These are phyloP conservation scores for Volvox africanus DNA, from an alignment of 139 green algal species.

Conservation along the genomic window DNA sequence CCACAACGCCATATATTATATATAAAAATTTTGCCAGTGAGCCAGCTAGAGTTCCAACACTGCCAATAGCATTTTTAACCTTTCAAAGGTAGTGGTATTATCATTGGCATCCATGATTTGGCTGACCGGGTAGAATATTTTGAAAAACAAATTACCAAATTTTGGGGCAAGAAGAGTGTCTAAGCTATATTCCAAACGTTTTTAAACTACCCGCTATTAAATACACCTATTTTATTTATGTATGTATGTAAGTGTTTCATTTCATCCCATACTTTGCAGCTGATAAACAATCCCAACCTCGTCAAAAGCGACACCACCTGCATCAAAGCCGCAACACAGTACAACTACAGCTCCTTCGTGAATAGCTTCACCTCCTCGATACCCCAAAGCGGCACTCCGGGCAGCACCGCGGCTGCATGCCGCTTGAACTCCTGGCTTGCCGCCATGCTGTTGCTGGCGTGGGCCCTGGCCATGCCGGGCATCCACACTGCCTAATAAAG, in stretches of 20 bases:
- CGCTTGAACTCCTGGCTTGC: neutral
- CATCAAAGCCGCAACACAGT: neutral
- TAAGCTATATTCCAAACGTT: too few relatives aligned
- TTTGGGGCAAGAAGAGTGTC: too few relatives aligned
- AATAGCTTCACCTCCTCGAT: neutral
- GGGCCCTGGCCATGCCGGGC: neutral
- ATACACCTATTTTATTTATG: too few relatives aligned
- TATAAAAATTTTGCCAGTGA: too few relatives aligned
- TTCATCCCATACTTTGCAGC: neutral
- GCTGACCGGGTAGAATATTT: too few relatives aligned
- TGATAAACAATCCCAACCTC: neutral
- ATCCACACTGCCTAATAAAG: neutral
- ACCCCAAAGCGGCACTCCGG: neutral
- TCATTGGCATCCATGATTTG: too few relatives aligned
- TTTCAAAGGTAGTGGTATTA: too few relatives aligned
- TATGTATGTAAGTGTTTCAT: neutral
- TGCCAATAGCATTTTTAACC: too few relatives aligned
- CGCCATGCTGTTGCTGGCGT: neutral
- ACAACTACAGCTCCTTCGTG: conserved; percentile 1
- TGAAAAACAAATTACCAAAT: too few relatives aligned
- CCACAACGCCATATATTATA: too few relatives aligned
- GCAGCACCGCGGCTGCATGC: neutral
- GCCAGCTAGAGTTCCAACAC: too few relatives aligned
- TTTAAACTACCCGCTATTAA: too few relatives aligned
- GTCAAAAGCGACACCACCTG: neutral